phyloP scores from a whole-genome alignment of 2,329 filamentous ascomycete species.

The Coniochaeta sp. region DNA sequence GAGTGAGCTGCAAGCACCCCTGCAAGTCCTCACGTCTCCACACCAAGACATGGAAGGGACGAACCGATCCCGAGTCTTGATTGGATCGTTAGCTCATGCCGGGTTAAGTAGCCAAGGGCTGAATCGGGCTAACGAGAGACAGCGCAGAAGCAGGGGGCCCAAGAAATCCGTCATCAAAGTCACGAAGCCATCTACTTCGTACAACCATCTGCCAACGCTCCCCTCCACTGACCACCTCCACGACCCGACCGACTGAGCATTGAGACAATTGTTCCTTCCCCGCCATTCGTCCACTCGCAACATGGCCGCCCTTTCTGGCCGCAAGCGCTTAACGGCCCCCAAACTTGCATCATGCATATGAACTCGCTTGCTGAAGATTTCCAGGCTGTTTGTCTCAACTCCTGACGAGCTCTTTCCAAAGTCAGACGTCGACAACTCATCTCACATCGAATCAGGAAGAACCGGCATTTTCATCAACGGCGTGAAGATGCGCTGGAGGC shows the following conservation, averaged over 20 bases:
- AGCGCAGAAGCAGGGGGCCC: too few species aligned
- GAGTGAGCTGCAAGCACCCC: not conserved
- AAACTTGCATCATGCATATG: not conserved
- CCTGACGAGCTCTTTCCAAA: not conserved
- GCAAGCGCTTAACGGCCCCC: slow-evolving; percentile 4
- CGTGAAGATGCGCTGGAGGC: too few species aligned
- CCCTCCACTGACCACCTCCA: not conserved
- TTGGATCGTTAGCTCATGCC: not conserved
- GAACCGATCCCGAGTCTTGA: not conserved
- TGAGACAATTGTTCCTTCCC: not conserved
- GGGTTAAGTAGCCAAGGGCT: not conserved
- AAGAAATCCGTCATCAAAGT: not conserved
- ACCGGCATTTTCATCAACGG: too few species aligned
- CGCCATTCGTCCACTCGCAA: not conserved
- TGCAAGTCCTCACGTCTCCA: not conserved
- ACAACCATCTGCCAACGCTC: not conserved
- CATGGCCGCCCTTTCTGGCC: slow-evolving; percentile 1
- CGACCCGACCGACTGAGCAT: not conserved
- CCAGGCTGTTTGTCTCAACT: not conserved
- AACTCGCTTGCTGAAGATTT: not conserved
- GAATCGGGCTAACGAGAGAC: not conserved
- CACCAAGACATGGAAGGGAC: not conserved
- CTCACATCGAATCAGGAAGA: not conserved
- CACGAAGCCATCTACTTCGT: not conserved
- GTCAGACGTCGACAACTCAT: not conserved